Percentiles rank a stretch among this genome's conserved stretches.
phyloP scores from a whole-genome alignment of 768 basidiomycete genomes.

The Grammothele lineata region DNA sequence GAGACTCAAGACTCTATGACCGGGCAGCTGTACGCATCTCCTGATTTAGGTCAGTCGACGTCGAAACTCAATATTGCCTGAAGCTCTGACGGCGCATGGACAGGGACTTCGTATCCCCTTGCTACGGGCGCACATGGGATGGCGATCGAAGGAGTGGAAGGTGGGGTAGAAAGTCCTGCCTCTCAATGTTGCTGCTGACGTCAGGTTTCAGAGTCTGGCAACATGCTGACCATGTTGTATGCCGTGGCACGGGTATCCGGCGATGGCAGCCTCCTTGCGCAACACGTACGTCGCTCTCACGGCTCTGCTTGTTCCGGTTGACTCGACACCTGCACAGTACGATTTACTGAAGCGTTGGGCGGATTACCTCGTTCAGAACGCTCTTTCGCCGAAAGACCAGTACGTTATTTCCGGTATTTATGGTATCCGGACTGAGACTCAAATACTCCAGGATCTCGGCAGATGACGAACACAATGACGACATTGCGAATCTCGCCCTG shows the following conservation, averaged over 20 bases:
- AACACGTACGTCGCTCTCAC: background rate
- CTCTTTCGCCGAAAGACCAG: slow-evolving; percentile 3
- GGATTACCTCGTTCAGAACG: slow-evolving; percentile 17
- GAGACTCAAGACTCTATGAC: slow-evolving; percentile 18
- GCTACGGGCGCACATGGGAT: too few relatives aligned
- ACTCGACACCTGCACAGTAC: too few relatives aligned
- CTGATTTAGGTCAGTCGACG: slow-evolving; percentile 20
- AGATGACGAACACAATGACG: slow-evolving; percentile 27
- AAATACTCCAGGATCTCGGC: background rate
- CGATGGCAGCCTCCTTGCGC: slow-evolving; percentile 18
- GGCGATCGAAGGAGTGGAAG: too few relatives aligned
- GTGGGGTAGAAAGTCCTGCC: too few relatives aligned
- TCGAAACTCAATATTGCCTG: background rate
- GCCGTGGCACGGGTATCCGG: slow-evolving; percentile 27
- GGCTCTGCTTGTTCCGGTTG: background rate
- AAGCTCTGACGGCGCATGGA: too few relatives aligned
- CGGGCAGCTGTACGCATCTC: slow-evolving; percentile 18
- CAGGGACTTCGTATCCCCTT: background rate
- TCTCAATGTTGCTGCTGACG: too few relatives aligned
- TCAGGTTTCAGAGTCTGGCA: slow-evolving; percentile 30
- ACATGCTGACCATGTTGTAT: slow-evolving; percentile 20
- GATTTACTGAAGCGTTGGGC: slow-evolving; percentile 16
- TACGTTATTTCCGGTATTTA: background rate
- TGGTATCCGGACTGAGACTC: background rate
- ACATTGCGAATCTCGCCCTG: slow-evolving; percentile 67